Base-by-base conservation (phyloP, 257 asterid species). In the Leonotis leonurus region DNA sequence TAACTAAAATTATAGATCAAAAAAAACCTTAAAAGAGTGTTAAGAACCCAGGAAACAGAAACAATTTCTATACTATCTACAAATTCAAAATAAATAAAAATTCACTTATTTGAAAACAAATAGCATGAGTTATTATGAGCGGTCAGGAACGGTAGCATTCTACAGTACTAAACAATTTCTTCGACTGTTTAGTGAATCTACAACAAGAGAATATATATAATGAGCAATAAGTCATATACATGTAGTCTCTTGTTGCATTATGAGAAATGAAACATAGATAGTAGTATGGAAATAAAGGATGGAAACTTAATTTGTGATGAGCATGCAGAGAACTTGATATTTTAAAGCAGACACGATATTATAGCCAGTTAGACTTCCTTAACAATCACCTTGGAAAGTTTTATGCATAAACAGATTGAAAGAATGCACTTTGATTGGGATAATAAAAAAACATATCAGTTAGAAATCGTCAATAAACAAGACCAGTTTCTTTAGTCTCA, bases 341-440 rank as follows among this genome's bases (percentile, higher is more conserved):
- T 41, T 52, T 53, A 67, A 43, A 43, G 49, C 54, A 14, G 3
- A 45, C 5, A 55, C 35, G 59, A 56, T 12, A 60, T 5, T 18
- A 37, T 13, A 35, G 21, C 21, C 51, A 49, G 49, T 21, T 33
- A 14, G 18, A 37, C 61, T 27, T 50, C 33, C 21, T 41, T 56
- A 65, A 40, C 51, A 24, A 58, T 59, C 48, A 65, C 48, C 45
- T 54, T 58, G 70, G 3, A 30, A 53, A 39, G 26, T 13, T 27
- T 41, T n/a, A 40, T 8, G 45, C 49, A 40, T 29, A 64, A 64
- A 16, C 30, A 54, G 27, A 62, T 32, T 0, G 17, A 53, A 37
- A 20, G 16, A 21, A 6, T 45, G 26, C 9, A 46, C 14, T 54
- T 24, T 16, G 2, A 54, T 14, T n/a, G n/a, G n/a, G n/a, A n/a